Conservation (phyloP, 805 yeast genomes). For the Candida saitoana region DNA sequence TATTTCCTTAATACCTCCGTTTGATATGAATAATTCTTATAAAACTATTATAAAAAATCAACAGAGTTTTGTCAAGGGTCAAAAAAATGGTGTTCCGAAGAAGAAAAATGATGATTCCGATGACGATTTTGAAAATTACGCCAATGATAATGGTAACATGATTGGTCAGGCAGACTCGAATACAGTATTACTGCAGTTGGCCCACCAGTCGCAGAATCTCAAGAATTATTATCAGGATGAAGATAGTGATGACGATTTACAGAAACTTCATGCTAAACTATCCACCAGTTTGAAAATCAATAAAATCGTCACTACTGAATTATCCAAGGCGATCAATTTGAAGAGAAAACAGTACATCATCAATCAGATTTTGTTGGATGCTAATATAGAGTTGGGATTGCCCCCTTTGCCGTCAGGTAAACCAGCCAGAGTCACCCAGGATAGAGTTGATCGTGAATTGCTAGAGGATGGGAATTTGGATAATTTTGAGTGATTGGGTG, state of each 20-base stretch:
- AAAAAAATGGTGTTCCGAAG: neutral
- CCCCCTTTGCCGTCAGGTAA: slow-evolving; percentile 16
- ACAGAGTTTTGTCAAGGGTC: slow-evolving; percentile 6
- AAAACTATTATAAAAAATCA: slow-evolving; percentile 9
- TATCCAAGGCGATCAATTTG: slow-evolving; percentile 21
- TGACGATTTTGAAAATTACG: slow-evolving; percentile 2
- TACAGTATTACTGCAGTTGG: slow-evolving; percentile 6
- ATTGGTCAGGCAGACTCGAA: neutral
- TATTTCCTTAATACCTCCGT: slow-evolving; percentile 3
- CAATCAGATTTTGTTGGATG: slow-evolving; percentile 43
- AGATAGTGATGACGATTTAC: slow-evolving; percentile 12
- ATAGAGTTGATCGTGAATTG: slow-evolving; percentile 11
- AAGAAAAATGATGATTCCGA: slow-evolving; percentile 4
- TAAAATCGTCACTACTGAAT: slow-evolving; percentile 27
- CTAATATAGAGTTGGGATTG: slow-evolving; percentile 35
- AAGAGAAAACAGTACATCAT: slow-evolving; percentile 37
- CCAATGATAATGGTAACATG: neutral
- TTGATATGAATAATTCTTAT: slow-evolving; percentile 5
- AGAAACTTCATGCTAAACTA: slow-evolving; percentile 25
- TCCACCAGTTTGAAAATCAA: slow-evolving; percentile 38
- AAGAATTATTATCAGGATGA: slow-evolving; percentile 6
- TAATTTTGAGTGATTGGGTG: too few relatives aligned
- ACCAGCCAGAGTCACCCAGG: slow-evolving; percentile 10
- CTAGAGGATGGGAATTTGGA: slow-evolving; percentile 6
- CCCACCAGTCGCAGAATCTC: slow-evolving; percentile 4